These are phyloP conservation scores for Scleroderma citrinum DNA, from an alignment of 768 basidiomycete genomes.

Conservation along the genomic window DNA sequence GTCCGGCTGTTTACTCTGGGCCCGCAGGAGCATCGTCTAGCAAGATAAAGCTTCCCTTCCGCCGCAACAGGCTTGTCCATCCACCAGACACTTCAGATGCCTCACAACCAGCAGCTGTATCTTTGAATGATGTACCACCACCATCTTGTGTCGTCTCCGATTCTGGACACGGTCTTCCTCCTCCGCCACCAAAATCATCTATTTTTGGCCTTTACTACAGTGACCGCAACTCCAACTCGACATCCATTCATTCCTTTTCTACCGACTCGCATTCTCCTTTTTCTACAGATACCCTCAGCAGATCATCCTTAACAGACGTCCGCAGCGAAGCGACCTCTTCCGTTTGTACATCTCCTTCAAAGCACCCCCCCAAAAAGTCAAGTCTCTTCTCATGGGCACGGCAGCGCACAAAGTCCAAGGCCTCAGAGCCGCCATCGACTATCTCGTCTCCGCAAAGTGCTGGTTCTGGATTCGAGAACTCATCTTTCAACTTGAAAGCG, in stretches of 20 bases:
- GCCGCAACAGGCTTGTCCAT: constrained; percentile 27
- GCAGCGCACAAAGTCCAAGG: constrained; percentile 33
- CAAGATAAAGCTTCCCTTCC: constrained; percentile 42
- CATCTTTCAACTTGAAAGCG: constrained; percentile 67
- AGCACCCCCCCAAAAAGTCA: constrained; percentile 28
- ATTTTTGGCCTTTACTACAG: constrained; percentile 58
- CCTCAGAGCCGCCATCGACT: constrained; percentile 26
- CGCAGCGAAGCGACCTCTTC: constrained; percentile 5
- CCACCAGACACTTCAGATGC: constrained; percentile 7
- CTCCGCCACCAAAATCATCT: constrained; percentile 58
- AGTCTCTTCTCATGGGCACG: constrained; percentile 31
- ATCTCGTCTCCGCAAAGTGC: constrained; percentile 25
- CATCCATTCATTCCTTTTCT: constrained; percentile 64
- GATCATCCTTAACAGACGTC: constrained; percentile 10
- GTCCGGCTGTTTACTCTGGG: constrained; percentile 16
- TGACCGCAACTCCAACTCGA: constrained; percentile 42
- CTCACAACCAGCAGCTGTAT: constrained; percentile 5
- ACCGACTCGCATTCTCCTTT: constrained; percentile 18
- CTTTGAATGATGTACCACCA: constrained; percentile 24
- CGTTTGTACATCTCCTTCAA: constrained; percentile 12
- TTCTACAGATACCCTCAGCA: constrained; percentile 16
- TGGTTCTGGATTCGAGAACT: constrained; percentile 14
- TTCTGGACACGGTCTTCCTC: constrained; percentile 39
- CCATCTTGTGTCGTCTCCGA: constrained; percentile 40
- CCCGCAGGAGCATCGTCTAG: constrained; percentile 32